Percentiles rank a stretch among this genome's conserved stretches.
These are phyloP conservation scores for Brassica juncea DNA, from an alignment of 345 rosid genomes.

Conservation along the genomic window DNA sequence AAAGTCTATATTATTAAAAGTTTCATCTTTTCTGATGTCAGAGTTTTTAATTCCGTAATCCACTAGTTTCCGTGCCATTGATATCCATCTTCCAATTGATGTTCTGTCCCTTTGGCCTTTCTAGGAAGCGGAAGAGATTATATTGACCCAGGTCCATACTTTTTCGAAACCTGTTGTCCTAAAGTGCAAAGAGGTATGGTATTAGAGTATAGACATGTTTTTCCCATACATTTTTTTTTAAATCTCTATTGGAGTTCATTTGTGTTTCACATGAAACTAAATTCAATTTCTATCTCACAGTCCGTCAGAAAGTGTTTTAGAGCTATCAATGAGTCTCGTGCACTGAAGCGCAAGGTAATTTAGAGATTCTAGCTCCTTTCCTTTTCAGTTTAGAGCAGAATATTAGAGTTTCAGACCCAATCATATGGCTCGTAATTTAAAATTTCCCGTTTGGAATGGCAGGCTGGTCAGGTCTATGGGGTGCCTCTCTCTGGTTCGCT, in stretches of 20 bases:
- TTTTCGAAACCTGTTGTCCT: slow-evolving; percentile 63
- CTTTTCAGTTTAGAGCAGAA: slow-evolving; percentile 9
- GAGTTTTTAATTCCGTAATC: too few species aligned
- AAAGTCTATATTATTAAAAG: too few species aligned
- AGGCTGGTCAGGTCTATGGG: slow-evolving; percentile 99
- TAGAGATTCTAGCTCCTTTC: slow-evolving; percentile 23
- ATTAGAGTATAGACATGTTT: slow-evolving; percentile 17
- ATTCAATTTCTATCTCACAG: slow-evolving; percentile 44
- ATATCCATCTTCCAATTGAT: slow-evolving; percentile 11
- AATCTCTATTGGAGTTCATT: slow-evolving; percentile 12
- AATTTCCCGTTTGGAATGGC: slow-evolving; percentile 28
- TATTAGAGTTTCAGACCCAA: background rate
- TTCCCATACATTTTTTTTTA: background rate
- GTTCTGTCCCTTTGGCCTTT: slow-evolving; percentile 34
- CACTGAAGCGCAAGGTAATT: slow-evolving; percentile 92
- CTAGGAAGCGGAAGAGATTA: slow-evolving; percentile 85
- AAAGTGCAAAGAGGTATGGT: slow-evolving; percentile 88
- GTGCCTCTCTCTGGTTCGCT: slow-evolving; percentile 86
- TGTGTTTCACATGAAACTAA: slow-evolving; percentile 12
- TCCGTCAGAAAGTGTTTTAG: slow-evolving; percentile 80
- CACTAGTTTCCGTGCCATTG: too few species aligned
- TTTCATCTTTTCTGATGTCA: too few species aligned
- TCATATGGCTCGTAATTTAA: slow-evolving; percentile 1
- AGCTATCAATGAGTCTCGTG: slow-evolving; percentile 96
- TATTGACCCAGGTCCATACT: slow-evolving; percentile 56